phyloP scores from a whole-genome alignment of 176 grass and related monocot species.

The Tillandsia fasciculata region DNA sequence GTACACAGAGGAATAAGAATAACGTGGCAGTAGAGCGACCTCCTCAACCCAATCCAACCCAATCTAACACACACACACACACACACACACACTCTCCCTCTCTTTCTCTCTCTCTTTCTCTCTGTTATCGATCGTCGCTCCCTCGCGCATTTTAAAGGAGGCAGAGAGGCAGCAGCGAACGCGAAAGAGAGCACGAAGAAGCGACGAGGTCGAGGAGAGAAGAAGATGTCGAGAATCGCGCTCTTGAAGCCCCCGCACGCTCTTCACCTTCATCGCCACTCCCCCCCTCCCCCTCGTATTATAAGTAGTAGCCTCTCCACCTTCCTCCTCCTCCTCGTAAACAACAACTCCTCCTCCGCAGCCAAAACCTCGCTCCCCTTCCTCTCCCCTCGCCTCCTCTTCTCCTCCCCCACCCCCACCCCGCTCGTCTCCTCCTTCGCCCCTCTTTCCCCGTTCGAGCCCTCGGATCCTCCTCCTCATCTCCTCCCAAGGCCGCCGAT shows the following conservation, averaged over 20 bases:
- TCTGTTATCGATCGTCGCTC: neutral
- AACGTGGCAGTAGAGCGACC: constrained; percentile 52
- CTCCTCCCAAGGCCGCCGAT: neutral
- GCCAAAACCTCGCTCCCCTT: constrained; percentile 8
- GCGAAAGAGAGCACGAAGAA: too few relatives aligned
- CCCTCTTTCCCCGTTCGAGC: neutral
- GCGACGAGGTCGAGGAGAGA: neutral
- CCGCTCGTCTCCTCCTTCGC: too few relatives aligned
- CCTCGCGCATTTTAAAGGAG: neutral
- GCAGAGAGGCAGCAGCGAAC: too few relatives aligned
- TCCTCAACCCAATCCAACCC: constrained; percentile 34
- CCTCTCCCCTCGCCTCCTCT: neutral
- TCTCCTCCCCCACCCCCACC: neutral
- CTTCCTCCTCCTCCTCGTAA: constrained; percentile 14
- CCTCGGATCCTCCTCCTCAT: constrained; percentile 2
- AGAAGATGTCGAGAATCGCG: constrained; percentile 56
- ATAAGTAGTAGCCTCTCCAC: constrained; percentile 1
- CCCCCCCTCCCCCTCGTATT: neutral
- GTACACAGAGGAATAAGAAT: constrained; percentile 3
- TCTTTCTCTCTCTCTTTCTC: neutral
- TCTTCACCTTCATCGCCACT: constrained; percentile 26
- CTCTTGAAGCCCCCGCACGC: constrained; percentile 33
- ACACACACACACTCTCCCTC: neutral
- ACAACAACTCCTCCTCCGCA: constrained; percentile 3
- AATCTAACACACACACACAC: neutral